Evolutionary conservation across 1,284 basidiomycete genomes (phyloP).

Genomic region (Cutaneotrichosporon spelunceum): DNA sequence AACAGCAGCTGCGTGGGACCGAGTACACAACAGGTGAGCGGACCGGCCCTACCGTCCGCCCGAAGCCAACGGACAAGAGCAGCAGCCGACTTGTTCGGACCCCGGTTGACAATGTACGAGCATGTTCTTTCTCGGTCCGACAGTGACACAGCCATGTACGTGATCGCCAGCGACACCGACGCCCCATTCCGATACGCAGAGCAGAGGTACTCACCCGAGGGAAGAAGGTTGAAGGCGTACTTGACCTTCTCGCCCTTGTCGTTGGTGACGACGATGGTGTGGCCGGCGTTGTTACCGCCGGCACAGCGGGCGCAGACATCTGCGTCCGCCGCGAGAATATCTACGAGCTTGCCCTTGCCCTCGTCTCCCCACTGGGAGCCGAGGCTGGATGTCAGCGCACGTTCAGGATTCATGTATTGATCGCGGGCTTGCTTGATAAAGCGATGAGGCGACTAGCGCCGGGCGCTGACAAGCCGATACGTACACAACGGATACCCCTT

Average conservation of each 20-base stretch:
- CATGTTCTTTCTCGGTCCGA: not conserved
- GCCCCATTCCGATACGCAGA: not conserved
- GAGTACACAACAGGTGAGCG: too few relatives aligned
- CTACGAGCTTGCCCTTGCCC: conserved; percentile 93
- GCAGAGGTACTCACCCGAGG: conserved; percentile 66
- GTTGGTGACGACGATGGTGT: conserved; percentile 88
- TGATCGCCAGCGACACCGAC: not conserved
- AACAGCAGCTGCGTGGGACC: not conserved
- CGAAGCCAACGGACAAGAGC: not conserved
- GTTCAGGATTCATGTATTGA: not conserved
- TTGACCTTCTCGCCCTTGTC: conserved; percentile 67
- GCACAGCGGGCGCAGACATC: conserved; percentile 96
- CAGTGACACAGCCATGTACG: not conserved
- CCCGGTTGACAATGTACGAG: not conserved
- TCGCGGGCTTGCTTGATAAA: not conserved
- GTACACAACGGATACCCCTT: conserved; percentile 29
- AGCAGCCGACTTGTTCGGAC: not conserved
- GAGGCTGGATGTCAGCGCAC: conserved; percentile 52
- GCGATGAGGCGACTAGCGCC: not conserved
- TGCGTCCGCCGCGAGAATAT: conserved; percentile 80
- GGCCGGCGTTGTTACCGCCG: conserved; percentile 97
- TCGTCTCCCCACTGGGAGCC: conserved; percentile 95
- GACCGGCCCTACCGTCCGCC: not conserved
- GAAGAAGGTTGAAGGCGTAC: conserved; percentile 93
- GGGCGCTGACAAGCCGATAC: conserved; percentile 8